Evolutionary conservation across 164 flowering plant genomes (phyloP).

Genomic region (Houttuynia cordata): DNA sequence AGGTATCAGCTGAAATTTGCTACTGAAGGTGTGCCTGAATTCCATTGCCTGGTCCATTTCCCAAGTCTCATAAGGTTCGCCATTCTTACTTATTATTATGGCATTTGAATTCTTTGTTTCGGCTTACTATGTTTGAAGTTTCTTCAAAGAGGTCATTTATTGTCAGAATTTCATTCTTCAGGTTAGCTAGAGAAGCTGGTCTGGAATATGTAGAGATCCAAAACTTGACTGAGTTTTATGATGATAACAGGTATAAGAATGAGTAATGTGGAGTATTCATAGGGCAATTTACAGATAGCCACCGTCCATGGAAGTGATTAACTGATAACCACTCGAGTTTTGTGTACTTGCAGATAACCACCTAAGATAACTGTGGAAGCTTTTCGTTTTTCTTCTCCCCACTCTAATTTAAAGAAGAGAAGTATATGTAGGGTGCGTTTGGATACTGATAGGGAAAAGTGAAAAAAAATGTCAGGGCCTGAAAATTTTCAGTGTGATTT

Average conservation of each 20-base stretch:
- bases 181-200: slow-evolving; percentile 97
- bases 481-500: no score
- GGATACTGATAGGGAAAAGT: no score
- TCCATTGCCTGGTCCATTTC: slow-evolving; percentile 89
- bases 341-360: no score
- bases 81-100: not conserved
- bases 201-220: slow-evolving; percentile 92
- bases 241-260: slow-evolving; percentile 68
- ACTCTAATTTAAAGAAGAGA: no score
- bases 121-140: not conserved
- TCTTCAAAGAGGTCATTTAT: not conserved
- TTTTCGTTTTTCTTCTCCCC: no score
- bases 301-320: no score
- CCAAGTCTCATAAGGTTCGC: slow-evolving; percentile 88
- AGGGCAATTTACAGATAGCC: no score
- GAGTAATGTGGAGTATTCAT: not conserved
- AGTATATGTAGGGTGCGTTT: no score
- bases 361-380: no score
- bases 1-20: slow-evolving; percentile 83
- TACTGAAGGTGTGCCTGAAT: slow-evolving; percentile 61
- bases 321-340: no score
- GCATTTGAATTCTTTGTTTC: not conserved
- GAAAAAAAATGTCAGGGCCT: no score
- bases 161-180: slow-evolving; percentile 13
- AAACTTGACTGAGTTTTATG: slow-evolving; percentile 87